These are phyloP conservation scores for Ophiosphaerella herpotricha DNA, from an alignment of 2,329 filamentous ascomycete genomes.

Conservation along the genomic window DNA sequence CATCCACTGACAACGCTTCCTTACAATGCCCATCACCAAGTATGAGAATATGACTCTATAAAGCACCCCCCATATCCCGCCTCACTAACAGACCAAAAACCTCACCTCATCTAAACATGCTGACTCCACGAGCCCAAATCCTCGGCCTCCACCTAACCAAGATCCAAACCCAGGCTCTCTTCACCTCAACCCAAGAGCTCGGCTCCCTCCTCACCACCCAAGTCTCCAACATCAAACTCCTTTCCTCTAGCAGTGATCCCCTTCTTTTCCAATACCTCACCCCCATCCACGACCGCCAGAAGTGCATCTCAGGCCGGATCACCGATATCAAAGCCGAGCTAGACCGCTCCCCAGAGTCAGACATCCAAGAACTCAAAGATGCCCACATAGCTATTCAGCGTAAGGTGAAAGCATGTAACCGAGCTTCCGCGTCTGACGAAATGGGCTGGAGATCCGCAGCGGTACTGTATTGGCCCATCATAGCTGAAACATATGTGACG, in stretches of 20 bases:
- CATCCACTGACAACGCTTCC: too few species aligned
- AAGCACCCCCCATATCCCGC: too few species aligned
- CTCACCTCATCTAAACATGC: background rate
- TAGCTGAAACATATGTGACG: background rate
- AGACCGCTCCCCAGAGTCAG: background rate
- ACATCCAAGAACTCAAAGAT: background rate
- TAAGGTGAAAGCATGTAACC: constrained; percentile 1
- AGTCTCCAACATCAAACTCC: background rate
- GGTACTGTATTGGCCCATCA: constrained; percentile 2
- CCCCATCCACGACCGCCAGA: background rate
- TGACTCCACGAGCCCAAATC: background rate
- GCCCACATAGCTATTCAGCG: background rate
- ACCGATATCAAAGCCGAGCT: background rate
- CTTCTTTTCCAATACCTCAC: too few species aligned
- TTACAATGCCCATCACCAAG: too few species aligned
- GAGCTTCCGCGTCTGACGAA: too few species aligned
- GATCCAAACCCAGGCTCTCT: background rate
- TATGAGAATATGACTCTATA: too few species aligned
- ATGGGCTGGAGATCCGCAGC: background rate
- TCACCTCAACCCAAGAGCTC: background rate
- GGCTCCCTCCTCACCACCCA: background rate
- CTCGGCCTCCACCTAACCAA: background rate
- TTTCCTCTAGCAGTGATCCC: too few species aligned
- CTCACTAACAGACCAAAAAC: too few species aligned
- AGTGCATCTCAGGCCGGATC: background rate